phyloP scores from a whole-genome alignment of 305 asterid genomes.

The Solanum chacoense region DNA sequence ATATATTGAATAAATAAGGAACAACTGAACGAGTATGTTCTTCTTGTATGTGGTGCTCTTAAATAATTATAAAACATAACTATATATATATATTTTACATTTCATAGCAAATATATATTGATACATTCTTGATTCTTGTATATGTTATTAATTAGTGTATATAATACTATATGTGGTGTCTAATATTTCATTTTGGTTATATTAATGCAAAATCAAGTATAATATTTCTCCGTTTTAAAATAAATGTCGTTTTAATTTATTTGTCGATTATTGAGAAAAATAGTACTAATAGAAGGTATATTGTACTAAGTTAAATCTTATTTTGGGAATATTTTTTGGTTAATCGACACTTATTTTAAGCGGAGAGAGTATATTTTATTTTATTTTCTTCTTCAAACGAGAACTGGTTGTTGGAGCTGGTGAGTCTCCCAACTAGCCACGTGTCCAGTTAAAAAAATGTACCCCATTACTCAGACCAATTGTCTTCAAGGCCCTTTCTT shows the following conservation, averaged over 20 bases:
- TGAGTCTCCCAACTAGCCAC: slow-evolving; percentile 30
- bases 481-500: slow-evolving; percentile 28
- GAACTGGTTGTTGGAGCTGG: neutral
- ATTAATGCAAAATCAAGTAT: neutral
- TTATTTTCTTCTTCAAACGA: neutral
- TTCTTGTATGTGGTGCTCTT: neutral
- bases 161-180: neutral
- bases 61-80: neutral
- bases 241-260: neutral
- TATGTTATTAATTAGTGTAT: neutral
- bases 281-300: neutral
- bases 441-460: slow-evolving; percentile 25
- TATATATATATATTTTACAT: neutral
- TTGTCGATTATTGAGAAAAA: neutral
- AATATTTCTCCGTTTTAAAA: neutral
- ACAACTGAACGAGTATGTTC: neutral
- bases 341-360: neutral
- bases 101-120: neutral
- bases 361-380: neutral
- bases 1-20: neutral
- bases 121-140: neutral
- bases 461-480: slow-evolving; percentile 53
- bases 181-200: neutral
- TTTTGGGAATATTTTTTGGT: neutral
- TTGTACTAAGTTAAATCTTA: neutral